Percentiles rank a stretch among this genome's conserved stretches.
These are phyloP conservation scores for Magnaporthales sp. DNA, from an alignment of 2,329 filamentous ascomycete genomes.

Conservation along the genomic window DNA sequence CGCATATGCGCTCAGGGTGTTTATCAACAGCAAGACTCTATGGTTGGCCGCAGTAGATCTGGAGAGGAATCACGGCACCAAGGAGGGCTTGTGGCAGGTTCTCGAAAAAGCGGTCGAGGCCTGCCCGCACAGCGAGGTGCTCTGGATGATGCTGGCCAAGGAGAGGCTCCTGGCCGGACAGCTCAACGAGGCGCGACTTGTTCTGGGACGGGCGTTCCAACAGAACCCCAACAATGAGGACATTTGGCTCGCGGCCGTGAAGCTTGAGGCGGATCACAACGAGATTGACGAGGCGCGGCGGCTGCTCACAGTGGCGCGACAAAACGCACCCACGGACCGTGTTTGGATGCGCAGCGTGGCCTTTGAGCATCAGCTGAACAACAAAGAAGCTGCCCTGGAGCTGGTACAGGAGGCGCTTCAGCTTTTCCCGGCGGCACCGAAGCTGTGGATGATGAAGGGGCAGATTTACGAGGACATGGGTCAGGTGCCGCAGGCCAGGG, in stretches of 20 bases:
- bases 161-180: slow-evolving; percentile 89
- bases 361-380: slow-evolving; percentile 79
- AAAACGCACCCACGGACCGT: slow-evolving; percentile 86
- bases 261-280: slow-evolving; percentile 85
- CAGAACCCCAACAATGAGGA: slow-evolving; percentile 96
- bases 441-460: slow-evolving; percentile 98
- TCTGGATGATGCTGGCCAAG: slow-evolving; percentile 94
- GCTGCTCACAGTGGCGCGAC: slow-evolving; percentile 72
- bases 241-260: slow-evolving; percentile 94
- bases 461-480: slow-evolving; percentile 87
- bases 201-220: slow-evolving; percentile 84
- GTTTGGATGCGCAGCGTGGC: slow-evolving; percentile 96
- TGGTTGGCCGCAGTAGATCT: slow-evolving; percentile 90
- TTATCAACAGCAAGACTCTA: slow-evolving; percentile 76
- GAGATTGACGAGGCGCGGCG: slow-evolving; percentile 75
- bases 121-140: slow-evolving; percentile 79
- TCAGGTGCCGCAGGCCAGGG: slow-evolving; percentile 74
- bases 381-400: slow-evolving; percentile 73
- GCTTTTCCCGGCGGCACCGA: slow-evolving; percentile 75
- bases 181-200: slow-evolving; percentile 75
- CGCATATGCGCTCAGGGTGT: slow-evolving; percentile 80
- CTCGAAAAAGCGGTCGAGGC: slow-evolving; percentile 91
- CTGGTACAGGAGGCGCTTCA: slow-evolving; percentile 81
- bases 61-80: slow-evolving; percentile 80
- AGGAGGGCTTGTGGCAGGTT: slow-evolving; percentile 73